These are phyloP conservation scores for Delitschia confertaspora DNA, from an alignment of 495 filamentous ascomycete genomes.

Conservation along the genomic window DNA sequence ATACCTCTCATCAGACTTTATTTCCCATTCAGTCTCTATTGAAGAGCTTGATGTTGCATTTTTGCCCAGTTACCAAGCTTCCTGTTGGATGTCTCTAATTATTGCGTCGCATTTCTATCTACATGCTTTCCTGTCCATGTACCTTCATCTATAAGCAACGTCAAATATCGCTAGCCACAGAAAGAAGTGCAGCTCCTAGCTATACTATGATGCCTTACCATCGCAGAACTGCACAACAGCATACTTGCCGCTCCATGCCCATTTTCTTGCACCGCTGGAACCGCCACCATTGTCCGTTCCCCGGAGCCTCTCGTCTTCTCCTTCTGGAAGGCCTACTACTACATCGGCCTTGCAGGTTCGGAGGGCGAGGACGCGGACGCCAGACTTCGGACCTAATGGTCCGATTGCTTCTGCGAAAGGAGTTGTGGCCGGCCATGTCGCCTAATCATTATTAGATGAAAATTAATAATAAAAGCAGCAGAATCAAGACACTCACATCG, in stretches of 20 bases:
- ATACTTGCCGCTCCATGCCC: slow-evolving; percentile 98
- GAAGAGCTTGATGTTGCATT: too few relatives aligned
- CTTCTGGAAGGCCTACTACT: slow-evolving; percentile 76
- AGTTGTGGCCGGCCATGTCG: slow-evolving; percentile 78
- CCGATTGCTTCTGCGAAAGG: slow-evolving; percentile 81
- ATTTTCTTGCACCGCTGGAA: slow-evolving; percentile 66
- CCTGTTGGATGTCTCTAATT: too few relatives aligned
- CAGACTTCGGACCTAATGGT: slow-evolving; percentile 69
- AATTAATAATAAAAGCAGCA: not conserved
- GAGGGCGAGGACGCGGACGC: slow-evolving; percentile 72
- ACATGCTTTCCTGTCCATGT: too few relatives aligned
- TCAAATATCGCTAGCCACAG: too few relatives aligned
- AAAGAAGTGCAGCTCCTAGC: too few relatives aligned
- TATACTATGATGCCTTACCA: slow-evolving; percentile 54
- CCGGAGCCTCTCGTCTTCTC: slow-evolving; percentile 70
- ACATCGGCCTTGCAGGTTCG: slow-evolving; percentile 94
- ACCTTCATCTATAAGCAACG: too few relatives aligned
- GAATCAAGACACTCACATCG: slow-evolving; percentile 54
- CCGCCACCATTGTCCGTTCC: slow-evolving; percentile 57
- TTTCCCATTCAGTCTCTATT: too few relatives aligned
- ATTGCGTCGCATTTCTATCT: too few relatives aligned
- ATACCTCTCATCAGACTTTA: too few relatives aligned
- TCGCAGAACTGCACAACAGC: slow-evolving; percentile 85
- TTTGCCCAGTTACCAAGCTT: too few relatives aligned
- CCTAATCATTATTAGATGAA: slow-evolving; percentile 41